phyloP scores from a whole-genome alignment of 106 monocot genomes.

The Dactylorhiza incarnata region DNA sequence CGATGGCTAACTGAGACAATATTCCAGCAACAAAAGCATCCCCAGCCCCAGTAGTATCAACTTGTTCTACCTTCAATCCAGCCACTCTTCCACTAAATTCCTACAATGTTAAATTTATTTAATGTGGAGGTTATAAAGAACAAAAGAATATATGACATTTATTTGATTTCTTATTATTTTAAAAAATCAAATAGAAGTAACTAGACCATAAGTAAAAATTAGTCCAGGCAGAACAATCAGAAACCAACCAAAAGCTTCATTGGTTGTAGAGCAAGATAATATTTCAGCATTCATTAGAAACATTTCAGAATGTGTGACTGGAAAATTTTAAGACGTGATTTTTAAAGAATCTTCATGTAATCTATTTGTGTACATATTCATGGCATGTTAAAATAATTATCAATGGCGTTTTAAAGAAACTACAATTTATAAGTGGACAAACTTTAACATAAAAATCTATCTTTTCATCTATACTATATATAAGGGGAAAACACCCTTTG shows the following conservation, averaged over 20 bases:
- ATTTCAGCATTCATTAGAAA: neutral
- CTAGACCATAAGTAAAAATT: neutral
- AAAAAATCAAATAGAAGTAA: neutral
- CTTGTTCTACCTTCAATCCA: conserved; percentile 66
- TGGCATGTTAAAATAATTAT: neutral
- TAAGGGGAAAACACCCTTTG: too few species aligned
- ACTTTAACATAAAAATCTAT: too few species aligned
- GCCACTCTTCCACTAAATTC: conserved; percentile 69
- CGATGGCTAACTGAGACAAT: conserved; percentile 60
- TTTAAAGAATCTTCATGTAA: neutral
- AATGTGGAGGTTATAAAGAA: neutral
- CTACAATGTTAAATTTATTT: conserved; percentile 22
- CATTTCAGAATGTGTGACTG: neutral
- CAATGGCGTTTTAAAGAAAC: neutral
- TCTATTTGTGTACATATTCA: neutral
- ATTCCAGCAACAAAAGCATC: conserved; percentile 98
- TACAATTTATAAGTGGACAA: too few species aligned
- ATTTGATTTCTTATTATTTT: neutral
- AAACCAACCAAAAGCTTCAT: neutral
- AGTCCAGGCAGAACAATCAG: neutral
- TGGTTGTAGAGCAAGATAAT: neutral
- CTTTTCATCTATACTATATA: too few species aligned
- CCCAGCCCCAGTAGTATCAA: conserved; percentile 96
- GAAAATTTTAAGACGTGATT: neutral
- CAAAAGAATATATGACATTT: neutral